phyloP scores from a whole-genome alignment of 164 flowering plant species.

The Magnolia officinalis region DNA sequence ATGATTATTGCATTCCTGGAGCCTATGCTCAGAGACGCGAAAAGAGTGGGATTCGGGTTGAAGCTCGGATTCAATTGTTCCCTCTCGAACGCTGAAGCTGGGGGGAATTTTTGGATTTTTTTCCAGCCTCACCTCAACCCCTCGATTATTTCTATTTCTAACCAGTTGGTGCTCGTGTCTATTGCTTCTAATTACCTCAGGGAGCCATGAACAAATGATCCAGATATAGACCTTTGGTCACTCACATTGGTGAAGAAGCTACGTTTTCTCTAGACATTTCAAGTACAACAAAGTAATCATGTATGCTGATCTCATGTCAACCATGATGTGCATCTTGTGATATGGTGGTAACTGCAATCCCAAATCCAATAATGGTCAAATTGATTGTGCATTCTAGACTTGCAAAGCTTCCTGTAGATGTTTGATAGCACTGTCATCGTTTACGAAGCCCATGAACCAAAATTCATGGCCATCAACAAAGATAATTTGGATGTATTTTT shows the following conservation, averaged over 20 bases:
- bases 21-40: too few relatives aligned
- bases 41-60: too few relatives aligned
- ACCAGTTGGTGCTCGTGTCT: too few relatives aligned
- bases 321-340: background rate
- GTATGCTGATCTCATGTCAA: background rate
- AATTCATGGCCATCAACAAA: constrained; percentile 88
- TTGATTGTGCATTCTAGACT: constrained; percentile 24
- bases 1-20: too few relatives aligned
- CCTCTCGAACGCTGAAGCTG: too few relatives aligned
- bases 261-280: background rate
- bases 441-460: constrained; percentile 91
- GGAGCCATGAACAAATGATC: too few relatives aligned
- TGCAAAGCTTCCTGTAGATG: constrained; percentile 46
- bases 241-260: background rate
- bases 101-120: too few relatives aligned
- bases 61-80: too few relatives aligned
- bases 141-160: too few relatives aligned
- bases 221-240: too few relatives aligned
- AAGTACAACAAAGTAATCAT: background rate
- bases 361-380: constrained; percentile 4
- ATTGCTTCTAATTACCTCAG: too few relatives aligned
- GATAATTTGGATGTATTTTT: constrained; percentile 76
- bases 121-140: too few relatives aligned
- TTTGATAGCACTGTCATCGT: constrained; percentile 75
- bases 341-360: background rate